Percentiles rank a stretch among this genome's conserved stretches.
These are phyloP conservation scores for Mycena metata DNA, from an alignment of 768 basidiomycete species.

Conservation along the genomic window DNA sequence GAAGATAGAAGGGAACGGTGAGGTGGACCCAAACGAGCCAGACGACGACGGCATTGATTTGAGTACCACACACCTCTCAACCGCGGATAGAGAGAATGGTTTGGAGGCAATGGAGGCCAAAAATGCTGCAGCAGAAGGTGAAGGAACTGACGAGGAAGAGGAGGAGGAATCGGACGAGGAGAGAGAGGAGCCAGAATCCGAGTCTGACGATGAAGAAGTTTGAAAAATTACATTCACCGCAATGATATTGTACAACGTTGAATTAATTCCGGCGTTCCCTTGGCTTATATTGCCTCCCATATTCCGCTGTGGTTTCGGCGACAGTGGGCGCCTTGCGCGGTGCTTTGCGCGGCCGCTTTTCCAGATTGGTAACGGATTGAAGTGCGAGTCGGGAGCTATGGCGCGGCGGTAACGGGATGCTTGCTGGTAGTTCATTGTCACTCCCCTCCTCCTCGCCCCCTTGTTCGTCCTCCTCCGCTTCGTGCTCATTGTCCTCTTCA, in stretches of 20 bases:
- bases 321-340: not conserved
- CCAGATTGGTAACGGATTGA: not conserved
- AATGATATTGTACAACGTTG: too few relatives aligned
- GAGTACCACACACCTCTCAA: too few relatives aligned
- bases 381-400: not conserved
- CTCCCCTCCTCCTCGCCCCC: not conserved
- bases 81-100: too few relatives aligned
- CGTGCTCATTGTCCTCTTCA: too few relatives aligned
- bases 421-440: not conserved
- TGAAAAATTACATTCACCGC: not conserved
- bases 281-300: slow-evolving; percentile 13
- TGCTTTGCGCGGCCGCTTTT: not conserved
- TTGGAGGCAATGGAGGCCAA: too few relatives aligned
- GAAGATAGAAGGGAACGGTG: too few relatives aligned
- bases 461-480: too few relatives aligned
- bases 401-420: not conserved
- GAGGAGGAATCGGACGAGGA: slow-evolving; percentile 15
- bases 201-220: slow-evolving; percentile 25
- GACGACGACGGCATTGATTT: too few relatives aligned
- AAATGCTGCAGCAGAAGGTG: too few relatives aligned
- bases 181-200: not conserved
- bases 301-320: not conserved
- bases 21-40: too few relatives aligned
- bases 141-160: not conserved
- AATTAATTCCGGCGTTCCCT: not conserved